These are phyloP conservation scores for Leptographium procerum DNA, from an alignment of 2,329 filamentous ascomycete genomes.

Conservation along the genomic window DNA sequence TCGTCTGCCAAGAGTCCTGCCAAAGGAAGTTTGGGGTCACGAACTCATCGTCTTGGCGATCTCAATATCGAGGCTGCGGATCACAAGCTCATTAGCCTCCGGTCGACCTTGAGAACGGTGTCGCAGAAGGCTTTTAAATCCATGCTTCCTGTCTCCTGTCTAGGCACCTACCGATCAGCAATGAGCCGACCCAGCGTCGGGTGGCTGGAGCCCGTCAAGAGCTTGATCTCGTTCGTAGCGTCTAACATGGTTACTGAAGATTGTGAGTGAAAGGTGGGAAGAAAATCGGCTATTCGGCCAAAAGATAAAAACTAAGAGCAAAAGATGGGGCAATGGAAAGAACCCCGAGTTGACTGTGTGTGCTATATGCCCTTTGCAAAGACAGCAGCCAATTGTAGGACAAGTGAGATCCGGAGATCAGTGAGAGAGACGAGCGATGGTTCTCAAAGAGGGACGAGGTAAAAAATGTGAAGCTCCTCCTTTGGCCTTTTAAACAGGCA, in stretches of 20 bases:
- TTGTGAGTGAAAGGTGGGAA: background rate
- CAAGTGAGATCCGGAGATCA: background rate
- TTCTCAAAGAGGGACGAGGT: background rate
- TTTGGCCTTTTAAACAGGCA: background rate
- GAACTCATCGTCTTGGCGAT: slow-evolving; percentile 13
- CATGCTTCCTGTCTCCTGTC: background rate
- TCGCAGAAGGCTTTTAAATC: background rate
- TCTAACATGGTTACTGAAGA: slow-evolving; percentile 5
- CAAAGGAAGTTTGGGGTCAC: background rate
- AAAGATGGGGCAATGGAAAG: background rate
- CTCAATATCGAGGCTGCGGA: slow-evolving; percentile 13
- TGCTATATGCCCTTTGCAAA: background rate
- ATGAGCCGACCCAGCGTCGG: slow-evolving; percentile 24
- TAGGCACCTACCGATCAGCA: slow-evolving; percentile 22
- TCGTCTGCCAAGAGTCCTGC: background rate
- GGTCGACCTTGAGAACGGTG: background rate
- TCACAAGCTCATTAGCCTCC: background rate
- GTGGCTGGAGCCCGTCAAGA: slow-evolving; percentile 29
- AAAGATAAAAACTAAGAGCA: background rate
- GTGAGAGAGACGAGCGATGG: background rate
- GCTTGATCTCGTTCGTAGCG: slow-evolving; percentile 27
- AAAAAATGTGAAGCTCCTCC: background rate
- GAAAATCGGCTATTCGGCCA: background rate
- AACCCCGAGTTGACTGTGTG: background rate
- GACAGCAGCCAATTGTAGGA: background rate